Evolutionary conservation across 495 filamentous ascomycete genomes (phyloP), one percentile per base, ranked within the genome.

Genomic region (Podospora didyma): DNA sequence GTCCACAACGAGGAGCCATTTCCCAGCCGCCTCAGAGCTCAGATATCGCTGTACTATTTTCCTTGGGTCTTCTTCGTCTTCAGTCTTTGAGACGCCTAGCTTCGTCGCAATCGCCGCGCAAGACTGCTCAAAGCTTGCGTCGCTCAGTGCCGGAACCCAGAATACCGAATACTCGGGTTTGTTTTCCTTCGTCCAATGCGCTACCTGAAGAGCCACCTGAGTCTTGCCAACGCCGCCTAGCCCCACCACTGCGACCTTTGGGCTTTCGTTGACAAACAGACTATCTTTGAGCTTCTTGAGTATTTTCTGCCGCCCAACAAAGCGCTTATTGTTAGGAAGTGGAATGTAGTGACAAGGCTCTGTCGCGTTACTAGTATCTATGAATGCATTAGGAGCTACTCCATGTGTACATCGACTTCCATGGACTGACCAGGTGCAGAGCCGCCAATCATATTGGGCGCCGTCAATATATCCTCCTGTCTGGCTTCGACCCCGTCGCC

Each of bases 201-300:
- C 72, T 37, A 81, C 51, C 51, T 79, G 73, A 9, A 85, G 52
- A 1, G 70, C 74, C n/a, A 84, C 60, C 53, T 81, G 79, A 0
- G 80, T 79, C 54, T 82, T 83, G 0, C 78, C 78, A 4, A 79
- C 63, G 0, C 78, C 79, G 0, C 76, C 79, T 5, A 80, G 66
- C 0, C 80, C 80, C 34, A 58, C 54, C 7, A 83, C 53, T 0
- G 75, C 61, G 19, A 72, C 50, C 53, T 61, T 62, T 24, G 23
- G 64, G 28, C 53, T 57, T 6, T 54, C 51, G 0, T 54, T 50
- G n/a, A 49, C 2, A 24, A 62, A 65, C 0, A 67, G 26, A 48
- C 28, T 58, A 12, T 61, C 20, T 50, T 54, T 50, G 9, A 74
- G 65, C n/a, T 49, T 34, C 12, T 59, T 54, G 14, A 75, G 54